These are phyloP conservation scores for Salix dunnii DNA, from an alignment of 345 rosid species.

Conservation along the genomic window DNA sequence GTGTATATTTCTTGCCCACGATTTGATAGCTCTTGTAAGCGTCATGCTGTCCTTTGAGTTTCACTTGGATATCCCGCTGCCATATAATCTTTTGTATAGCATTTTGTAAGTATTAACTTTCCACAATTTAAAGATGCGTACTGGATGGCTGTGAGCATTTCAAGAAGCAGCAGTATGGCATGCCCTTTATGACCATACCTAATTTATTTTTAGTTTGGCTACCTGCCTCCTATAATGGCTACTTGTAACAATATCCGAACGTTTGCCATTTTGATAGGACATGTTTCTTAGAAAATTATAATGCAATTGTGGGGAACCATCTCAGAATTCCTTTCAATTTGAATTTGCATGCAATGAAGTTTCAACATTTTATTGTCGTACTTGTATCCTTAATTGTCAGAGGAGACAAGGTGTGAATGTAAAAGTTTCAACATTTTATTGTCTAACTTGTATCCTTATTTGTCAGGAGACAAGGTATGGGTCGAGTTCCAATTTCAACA, in stretches of 20 bases:
- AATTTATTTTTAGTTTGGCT: background rate
- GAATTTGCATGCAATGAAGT: background rate
- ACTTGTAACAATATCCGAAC: background rate
- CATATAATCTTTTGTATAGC: background rate
- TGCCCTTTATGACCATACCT: background rate
- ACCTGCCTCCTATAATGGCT: background rate
- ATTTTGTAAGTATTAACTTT: background rate
- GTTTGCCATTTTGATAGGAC: background rate
- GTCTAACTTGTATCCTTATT: background rate
- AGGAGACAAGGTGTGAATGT: constrained; percentile 25
- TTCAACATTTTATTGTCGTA: background rate
- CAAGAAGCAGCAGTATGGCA: background rate
- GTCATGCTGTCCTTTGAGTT: background rate
- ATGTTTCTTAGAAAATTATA: background rate
- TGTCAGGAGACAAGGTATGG: constrained; percentile 31
- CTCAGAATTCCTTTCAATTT: background rate
- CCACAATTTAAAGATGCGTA: background rate
- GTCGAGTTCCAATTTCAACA: constrained; percentile 2
- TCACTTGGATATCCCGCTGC: background rate
- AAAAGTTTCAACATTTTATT: background rate
- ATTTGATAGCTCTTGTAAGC: background rate
- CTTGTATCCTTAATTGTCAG: background rate
- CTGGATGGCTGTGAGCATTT: background rate
- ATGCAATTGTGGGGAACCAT: background rate
- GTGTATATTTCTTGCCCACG: background rate